phyloP scores from a whole-genome alignment of 352 stramenopile genomes.

The Globisporangium parvum region DNA sequence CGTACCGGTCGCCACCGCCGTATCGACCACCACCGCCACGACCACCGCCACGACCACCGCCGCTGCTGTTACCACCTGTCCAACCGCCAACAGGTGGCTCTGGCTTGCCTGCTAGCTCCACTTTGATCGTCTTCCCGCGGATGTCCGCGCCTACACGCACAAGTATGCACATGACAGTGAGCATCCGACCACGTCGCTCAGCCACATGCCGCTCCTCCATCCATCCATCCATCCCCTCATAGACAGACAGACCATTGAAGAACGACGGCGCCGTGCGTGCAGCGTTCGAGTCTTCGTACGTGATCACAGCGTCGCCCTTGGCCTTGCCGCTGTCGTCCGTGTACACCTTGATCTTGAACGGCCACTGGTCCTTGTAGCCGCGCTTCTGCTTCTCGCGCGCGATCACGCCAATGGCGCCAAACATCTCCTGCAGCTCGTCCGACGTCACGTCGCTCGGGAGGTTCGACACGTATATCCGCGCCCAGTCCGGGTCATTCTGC shows the following conservation, averaged over 20 bases:
- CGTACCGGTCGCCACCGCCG: slow-evolving; percentile 19
- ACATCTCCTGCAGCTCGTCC: slow-evolving; percentile 83
- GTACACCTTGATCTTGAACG: slow-evolving; percentile 90
- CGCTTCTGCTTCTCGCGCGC: slow-evolving; percentile 84
- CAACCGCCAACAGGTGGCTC: slow-evolving; percentile 74
- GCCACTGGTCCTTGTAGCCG: slow-evolving; percentile 86
- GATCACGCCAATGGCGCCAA: slow-evolving; percentile 77
- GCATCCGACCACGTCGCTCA: not conserved
- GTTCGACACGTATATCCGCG: slow-evolving; percentile 86
- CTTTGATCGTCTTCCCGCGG: slow-evolving; percentile 79
- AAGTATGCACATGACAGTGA: not conserved
- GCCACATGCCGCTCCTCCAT: not conserved
- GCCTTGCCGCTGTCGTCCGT: slow-evolving; percentile 56
- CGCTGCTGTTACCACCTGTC: slow-evolving; percentile 39
- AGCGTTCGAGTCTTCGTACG: slow-evolving; percentile 82
- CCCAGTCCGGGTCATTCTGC: slow-evolving; percentile 74
- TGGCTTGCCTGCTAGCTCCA: slow-evolving; percentile 77
- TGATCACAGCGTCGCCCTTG: slow-evolving; percentile 84
- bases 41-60: slow-evolving; percentile 33
- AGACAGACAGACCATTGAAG: slow-evolving; percentile 57
- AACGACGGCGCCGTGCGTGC: slow-evolving; percentile 75
- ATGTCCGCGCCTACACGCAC: slow-evolving; percentile 48
- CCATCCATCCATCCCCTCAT: too few relatives aligned
- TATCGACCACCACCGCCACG: slow-evolving; percentile 27
- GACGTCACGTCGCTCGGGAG: slow-evolving; percentile 66